Evolutionary conservation across 2,329 filamentous ascomycete species (phyloP), one percentile per base, ranked within the genome.

Genomic region (Fusarium sp.): DNA sequence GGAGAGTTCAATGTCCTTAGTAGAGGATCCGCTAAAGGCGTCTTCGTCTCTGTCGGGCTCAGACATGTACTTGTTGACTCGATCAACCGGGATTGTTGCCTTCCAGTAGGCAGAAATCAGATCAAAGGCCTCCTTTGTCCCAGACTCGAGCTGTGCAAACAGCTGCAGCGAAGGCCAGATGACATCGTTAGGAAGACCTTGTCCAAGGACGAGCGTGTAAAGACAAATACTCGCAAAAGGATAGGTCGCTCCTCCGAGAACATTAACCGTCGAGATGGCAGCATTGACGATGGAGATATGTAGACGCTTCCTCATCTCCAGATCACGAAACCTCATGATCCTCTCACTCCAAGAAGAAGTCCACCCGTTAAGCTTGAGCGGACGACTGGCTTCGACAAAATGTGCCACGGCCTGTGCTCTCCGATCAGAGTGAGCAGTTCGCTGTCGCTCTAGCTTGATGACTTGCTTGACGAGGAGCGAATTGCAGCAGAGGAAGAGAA

Each of bases 161-260:
- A 97, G 83, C 65, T 94, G 90, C 2, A 97, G 83, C 0, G 93
- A 93, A 0, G 93, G 93, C 77, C 97, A 97, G 9, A 93, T 93
- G 25, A 97, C 84, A 65, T 97, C 91, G 34, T 97, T 89, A 0
- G 89, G 89, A 8, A 97, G 80, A 0, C 89, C 86, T 51, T 87
- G 84, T 0, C 88, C 87, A 4, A 91, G 88, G 38, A 94, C 77
- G 10, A 90, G 84, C 0, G 93, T 96, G 77, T 93, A 97, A 0
- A 92, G 89, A 70, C 90, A 93, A 72, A 97, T 93, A 1, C 91
- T 92, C 2, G 91, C 88, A 0, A 96, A 89, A 0, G 93, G 93
- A 69, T 97, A 93, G 4, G 93, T 79, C 0, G 90, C 89, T 27
- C 90, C 91, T 0, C 91, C 89, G 27, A 93, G 83, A 4, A 87